These are phyloP conservation scores for Nicotiana paniculata DNA, from an alignment of 257 asterid genomes.

Conservation along the genomic window DNA sequence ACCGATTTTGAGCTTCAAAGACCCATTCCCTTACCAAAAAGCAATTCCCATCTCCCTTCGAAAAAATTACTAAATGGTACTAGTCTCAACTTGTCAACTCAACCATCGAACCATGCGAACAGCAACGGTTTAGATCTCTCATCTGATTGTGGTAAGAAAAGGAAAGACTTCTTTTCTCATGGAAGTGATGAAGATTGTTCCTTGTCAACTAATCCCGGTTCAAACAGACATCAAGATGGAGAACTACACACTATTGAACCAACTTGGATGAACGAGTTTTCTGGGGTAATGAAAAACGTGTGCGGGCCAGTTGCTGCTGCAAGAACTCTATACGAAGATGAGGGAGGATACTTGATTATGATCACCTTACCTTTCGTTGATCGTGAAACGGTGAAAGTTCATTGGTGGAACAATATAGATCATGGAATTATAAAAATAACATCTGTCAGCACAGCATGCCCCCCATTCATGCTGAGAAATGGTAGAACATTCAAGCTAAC, in stretches of 20 bases:
- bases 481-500: constrained; percentile 57
- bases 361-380: constrained; percentile 60
- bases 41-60: constrained; percentile 24
- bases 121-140: constrained; percentile 43
- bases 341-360: constrained; percentile 53
- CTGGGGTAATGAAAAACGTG: constrained; percentile 44
- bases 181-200: constrained; percentile 45
- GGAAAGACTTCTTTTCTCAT: constrained; percentile 43
- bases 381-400: constrained; percentile 59
- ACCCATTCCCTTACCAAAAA: constrained; percentile 34
- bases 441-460: constrained; percentile 48
- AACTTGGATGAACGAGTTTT: constrained; percentile 51
- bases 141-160: constrained; percentile 44
- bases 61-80: constrained; percentile 54
- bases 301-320: constrained; percentile 73
- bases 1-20: constrained; percentile 61
- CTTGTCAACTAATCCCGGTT: constrained; percentile 11
- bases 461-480: constrained; percentile 55
- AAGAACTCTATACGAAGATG: constrained; percentile 57
- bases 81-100: constrained; percentile 48
- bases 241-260: constrained; percentile 39
- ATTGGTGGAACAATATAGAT: constrained; percentile 61
- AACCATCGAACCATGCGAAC: constrained; percentile 28
- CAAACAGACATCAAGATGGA: constrained; percentile 33
- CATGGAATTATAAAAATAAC: constrained; percentile 71